Conservation (phyloP, 306 rosid genomes). For the Vigna hirtella region DNA sequence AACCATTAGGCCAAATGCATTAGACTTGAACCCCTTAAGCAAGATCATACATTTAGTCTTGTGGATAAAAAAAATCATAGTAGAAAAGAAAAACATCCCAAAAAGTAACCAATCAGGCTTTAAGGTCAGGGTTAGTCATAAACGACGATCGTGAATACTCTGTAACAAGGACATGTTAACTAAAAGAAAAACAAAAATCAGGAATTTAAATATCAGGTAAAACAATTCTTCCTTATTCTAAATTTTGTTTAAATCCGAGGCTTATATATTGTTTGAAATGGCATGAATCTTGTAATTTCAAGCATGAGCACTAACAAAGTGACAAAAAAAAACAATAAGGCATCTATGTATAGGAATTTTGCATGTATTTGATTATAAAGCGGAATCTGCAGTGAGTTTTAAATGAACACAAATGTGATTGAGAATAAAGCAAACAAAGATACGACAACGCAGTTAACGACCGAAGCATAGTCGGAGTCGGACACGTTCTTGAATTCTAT, state of each 20-base stretch:
- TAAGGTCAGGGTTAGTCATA: too few species aligned
- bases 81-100: neutral
- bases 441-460: conserved; percentile 64
- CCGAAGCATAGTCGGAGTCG: conserved; percentile 58
- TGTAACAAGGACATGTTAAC: neutral
- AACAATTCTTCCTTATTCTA: neutral
- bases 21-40: neutral
- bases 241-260: neutral
- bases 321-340: neutral
- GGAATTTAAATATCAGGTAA: conserved; percentile 2
- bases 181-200: neutral
- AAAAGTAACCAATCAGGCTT: too few species aligned
- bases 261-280: conserved; percentile 4
- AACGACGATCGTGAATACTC: neutral
- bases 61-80: neutral
- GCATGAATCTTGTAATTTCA: conserved; percentile 24
- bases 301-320: neutral
- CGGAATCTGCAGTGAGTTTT: neutral
- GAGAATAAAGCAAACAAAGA: conserved; percentile 50
- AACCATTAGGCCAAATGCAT: neutral
- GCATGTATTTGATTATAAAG: neutral
- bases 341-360: neutral
- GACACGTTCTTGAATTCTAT: conserved; percentile 57
- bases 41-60: neutral
- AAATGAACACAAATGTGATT: neutral